phyloP scores from a whole-genome alignment of 1,139 yeast species.

The Candida gigantensis region DNA sequence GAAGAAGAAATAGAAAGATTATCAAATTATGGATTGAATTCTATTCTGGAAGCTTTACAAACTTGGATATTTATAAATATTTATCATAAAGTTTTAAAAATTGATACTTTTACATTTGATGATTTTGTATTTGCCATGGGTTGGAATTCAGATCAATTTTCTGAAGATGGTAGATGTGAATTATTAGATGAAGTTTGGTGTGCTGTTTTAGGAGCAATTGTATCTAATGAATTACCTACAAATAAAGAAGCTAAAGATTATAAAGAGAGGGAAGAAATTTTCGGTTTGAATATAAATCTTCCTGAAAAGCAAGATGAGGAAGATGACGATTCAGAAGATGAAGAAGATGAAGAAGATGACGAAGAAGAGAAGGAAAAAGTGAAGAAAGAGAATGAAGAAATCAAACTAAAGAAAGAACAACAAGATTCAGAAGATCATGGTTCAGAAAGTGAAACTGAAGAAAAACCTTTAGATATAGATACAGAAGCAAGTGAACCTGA shows the following conservation, averaged over 20 bases:
- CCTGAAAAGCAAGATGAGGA: conserved; percentile 32
- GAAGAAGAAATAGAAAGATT: conserved; percentile 19
- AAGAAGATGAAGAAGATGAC: conserved; percentile 19
- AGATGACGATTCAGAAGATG: conserved; percentile 20
- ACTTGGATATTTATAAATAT: conserved; percentile 76
- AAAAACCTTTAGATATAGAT: conserved; percentile 27
- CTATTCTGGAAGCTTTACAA: conserved; percentile 55
- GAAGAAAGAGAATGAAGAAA: conserved; percentile 11
- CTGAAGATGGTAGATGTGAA: conserved; percentile 50
- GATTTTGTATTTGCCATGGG: conserved; percentile 68
- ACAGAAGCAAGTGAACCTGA: conserved; percentile 24
- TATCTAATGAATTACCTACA: conserved; percentile 37
- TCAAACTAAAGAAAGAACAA: conserved; percentile 12
- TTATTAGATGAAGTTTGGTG: conserved; percentile 75
- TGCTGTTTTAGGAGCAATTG: conserved; percentile 51
- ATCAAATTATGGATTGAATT: conserved; percentile 14
- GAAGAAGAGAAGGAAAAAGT: conserved; percentile 18
- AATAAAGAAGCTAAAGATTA: conserved; percentile 22
- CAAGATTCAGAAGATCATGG: conserved; percentile 22
- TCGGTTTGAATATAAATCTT: conserved; percentile 40
- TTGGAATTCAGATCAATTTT: conserved; percentile 49
- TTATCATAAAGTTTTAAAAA: conserved; percentile 59
- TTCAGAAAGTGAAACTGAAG: conserved; percentile 25
- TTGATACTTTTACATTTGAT: conserved; percentile 79
- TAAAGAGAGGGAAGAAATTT: conserved; percentile 31